These are phyloP conservation scores for Neurospora sp. DNA, from an alignment of 495 filamentous ascomycete species.

Conservation along the genomic window DNA sequence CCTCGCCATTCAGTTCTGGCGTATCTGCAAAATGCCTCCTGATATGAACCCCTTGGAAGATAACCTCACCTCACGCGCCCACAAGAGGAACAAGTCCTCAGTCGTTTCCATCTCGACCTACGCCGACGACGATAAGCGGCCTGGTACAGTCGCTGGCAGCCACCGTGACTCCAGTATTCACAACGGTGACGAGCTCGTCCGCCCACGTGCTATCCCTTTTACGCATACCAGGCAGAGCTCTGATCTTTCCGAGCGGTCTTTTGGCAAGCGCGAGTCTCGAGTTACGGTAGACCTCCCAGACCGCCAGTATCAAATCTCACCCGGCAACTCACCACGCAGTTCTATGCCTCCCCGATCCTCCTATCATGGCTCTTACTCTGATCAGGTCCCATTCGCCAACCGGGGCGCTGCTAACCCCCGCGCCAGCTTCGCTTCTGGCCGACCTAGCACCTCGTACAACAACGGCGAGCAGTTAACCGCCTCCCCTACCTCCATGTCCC, in stretches of 20 bases:
- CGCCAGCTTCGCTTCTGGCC: slow-evolving; percentile 12
- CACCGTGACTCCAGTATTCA: slow-evolving; percentile 37
- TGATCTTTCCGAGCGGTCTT: slow-evolving; percentile 37
- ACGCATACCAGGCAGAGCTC: slow-evolving; percentile 54
- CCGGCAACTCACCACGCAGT: slow-evolving; percentile 36
- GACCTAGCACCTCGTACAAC: neutral
- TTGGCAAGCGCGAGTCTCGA: slow-evolving; percentile 38
- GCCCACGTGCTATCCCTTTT: slow-evolving; percentile 59
- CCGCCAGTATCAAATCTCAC: slow-evolving; percentile 39
- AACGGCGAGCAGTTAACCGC: neutral
- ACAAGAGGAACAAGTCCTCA: slow-evolving; percentile 71
- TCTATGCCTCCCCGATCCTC: slow-evolving; percentile 21
- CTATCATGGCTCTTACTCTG: slow-evolving; percentile 27
- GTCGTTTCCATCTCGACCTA: slow-evolving; percentile 44
- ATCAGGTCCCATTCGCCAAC: slow-evolving; percentile 27
- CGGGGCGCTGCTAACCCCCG: slow-evolving; percentile 19
- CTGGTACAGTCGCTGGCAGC: slow-evolving; percentile 36
- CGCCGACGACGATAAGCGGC: slow-evolving; percentile 40
- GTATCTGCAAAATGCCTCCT: slow-evolving; percentile 70
- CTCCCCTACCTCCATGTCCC: slow-evolving; percentile 5
- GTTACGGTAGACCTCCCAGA: slow-evolving; percentile 33
- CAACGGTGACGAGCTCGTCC: slow-evolving; percentile 43
- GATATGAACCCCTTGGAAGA: slow-evolving; percentile 90
- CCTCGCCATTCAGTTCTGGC: slow-evolving; percentile 64
- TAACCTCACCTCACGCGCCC: slow-evolving; percentile 64